A percentile compares a stretch with the other conserved stretches of the same genome.
Evolutionary conservation across 768 basidiomycete species (phyloP).

Genomic region (Phaeotremella fagi): DNA sequence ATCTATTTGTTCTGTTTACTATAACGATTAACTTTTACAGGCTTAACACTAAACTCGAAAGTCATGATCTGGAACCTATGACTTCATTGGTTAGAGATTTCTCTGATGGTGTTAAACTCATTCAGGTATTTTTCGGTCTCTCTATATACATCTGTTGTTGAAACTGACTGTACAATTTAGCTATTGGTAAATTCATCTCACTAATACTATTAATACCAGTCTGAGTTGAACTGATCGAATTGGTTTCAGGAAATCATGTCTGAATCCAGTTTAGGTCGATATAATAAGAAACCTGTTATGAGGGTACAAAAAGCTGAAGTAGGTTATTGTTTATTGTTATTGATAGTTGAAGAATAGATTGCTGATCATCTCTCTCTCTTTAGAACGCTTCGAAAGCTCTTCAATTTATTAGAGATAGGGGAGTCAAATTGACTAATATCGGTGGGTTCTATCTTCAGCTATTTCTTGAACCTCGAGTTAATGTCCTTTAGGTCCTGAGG

Average conservation of each 20-base stretch:
- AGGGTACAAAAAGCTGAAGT: conserved; percentile 89
- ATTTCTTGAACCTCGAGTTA: not conserved
- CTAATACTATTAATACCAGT: too few relatives aligned
- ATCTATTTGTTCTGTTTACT: not conserved
- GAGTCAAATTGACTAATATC: conserved; percentile 94
- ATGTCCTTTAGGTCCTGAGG: conserved; percentile 63
- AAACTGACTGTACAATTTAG: too few relatives aligned
- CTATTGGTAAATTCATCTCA: too few relatives aligned
- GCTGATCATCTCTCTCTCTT: not conserved
- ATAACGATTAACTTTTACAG: conserved; percentile 50
- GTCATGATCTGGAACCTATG: conserved; percentile 79
- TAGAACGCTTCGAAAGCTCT: conserved; percentile 91
- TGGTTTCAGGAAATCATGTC: conserved; percentile 88
- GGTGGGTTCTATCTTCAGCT: conserved; percentile 42
- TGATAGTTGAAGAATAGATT: not conserved
- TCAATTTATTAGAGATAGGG: conserved; percentile 87
- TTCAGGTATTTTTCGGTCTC: conserved; percentile 73
- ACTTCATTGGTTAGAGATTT: conserved; percentile 81
- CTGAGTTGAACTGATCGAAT: too few relatives aligned
- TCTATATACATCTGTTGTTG: too few relatives aligned
- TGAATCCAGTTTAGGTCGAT: conserved; percentile 75
- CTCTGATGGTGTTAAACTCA: conserved; percentile 88
- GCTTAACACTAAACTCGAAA: conserved; percentile 92
- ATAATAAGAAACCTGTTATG: conserved; percentile 83
- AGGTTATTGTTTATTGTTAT: not conserved